Evolutionary conservation across 2,329 filamentous ascomycete species (phyloP), one percentile per base, ranked within the genome.

Genomic region (Magnaporthiopsis rhizophila): DNA sequence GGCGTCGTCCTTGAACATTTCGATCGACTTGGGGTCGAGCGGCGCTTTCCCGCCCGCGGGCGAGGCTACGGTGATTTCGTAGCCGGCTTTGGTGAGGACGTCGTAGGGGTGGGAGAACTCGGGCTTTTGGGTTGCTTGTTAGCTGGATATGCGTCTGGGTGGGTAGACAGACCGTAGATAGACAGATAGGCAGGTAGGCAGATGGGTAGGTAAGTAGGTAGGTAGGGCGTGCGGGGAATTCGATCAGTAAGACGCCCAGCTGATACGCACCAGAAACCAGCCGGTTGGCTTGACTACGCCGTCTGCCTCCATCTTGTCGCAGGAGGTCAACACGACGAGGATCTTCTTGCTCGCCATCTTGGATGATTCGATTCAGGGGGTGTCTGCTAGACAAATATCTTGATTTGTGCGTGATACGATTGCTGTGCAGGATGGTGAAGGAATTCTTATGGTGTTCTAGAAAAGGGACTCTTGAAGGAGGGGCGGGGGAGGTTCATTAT

Each of bases 261-360:
- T n/a, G 5, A 12, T 6, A 59, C 64, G 6, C 77, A 88, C 86
- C 70, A 91, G 77, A 72, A 85, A 91, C 89, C 89, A 91, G 68
- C 89, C 89, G 0, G 88, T 90, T 12, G 82, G 81, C 70, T 78
- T 78, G 59, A 80, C 78, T 69, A 77, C 72, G 69, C 77, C 77
- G 26, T 36, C 56, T 15, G 28, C 45, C 61, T 62, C 56, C 61
- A 85, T 79, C 73, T 78, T 75, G 72, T 73, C 75, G 73, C 84
- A 80, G 66, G 87, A 91, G 68, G 86, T 89, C 67, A 91, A 84
- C 65, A 92, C 85, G 74, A 91, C 77, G 77, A 92, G 87, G 68
- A 91, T 77, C 65, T 69, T 66, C 74, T 88, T 89, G 69, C 78
- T 11, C 3, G 45, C 50, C 61, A 62, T 62, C 24, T 62, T 62